Conservation (phyloP, 192 early-diverging fungal genomes). For the Chytriomyces confervae region DNA sequence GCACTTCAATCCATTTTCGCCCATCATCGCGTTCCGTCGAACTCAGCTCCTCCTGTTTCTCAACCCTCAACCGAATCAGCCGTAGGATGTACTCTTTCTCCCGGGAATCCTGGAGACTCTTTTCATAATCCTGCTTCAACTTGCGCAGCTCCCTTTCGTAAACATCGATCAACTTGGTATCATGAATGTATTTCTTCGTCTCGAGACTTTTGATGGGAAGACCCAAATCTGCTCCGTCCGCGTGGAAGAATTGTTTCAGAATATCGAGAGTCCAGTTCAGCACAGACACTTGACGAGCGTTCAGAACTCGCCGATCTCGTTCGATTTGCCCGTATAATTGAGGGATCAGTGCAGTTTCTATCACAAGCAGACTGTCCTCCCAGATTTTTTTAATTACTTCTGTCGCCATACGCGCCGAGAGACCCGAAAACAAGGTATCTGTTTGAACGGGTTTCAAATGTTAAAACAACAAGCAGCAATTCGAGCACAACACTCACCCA, state of each 20-base stretch:
- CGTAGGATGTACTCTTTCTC: constrained; percentile 53
- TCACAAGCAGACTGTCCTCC: constrained; percentile 53
- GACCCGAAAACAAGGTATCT: constrained; percentile 51
- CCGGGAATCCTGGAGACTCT: constrained; percentile 37
- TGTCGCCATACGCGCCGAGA: constrained; percentile 58
- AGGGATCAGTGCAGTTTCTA: constrained; percentile 51
- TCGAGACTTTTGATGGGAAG: constrained; percentile 49
- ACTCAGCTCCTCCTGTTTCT: constrained; percentile 44
- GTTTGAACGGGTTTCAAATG: background rate
- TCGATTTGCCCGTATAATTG: constrained; percentile 62
- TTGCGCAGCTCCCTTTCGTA: constrained; percentile 47
- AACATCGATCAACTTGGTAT: constrained; percentile 38
- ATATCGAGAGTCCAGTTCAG: constrained; percentile 42
- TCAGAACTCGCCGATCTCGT: constrained; percentile 49
- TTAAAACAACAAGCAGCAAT: background rate
- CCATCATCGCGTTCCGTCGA: constrained; percentile 41
- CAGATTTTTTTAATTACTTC: constrained; percentile 64
- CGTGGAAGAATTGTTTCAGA: constrained; percentile 60
- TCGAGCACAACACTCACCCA: constrained; percentile 22
- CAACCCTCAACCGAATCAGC: constrained; percentile 49
- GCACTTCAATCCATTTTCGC: constrained; percentile 51
- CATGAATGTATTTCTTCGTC: constrained; percentile 48
- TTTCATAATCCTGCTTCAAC: constrained; percentile 57
- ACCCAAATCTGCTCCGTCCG: constrained; percentile 54
- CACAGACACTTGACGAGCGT: constrained; percentile 54